phyloP scores from a whole-genome alignment of 495 filamentous ascomycete species.

The Penicillium argentinense region DNA sequence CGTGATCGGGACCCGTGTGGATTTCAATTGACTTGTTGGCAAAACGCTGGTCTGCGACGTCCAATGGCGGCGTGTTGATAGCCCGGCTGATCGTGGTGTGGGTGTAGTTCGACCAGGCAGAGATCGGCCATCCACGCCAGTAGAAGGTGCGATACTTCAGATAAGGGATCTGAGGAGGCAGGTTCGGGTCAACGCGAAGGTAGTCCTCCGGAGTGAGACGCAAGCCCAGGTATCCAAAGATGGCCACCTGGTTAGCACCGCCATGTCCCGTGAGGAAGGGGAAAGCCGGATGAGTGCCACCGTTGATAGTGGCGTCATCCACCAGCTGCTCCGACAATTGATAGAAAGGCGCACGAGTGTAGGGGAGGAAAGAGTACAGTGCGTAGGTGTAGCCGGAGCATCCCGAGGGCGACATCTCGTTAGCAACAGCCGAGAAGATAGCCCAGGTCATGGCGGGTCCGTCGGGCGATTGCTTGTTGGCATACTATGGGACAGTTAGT shows the following conservation, averaged over 20 bases:
- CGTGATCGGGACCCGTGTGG: slow-evolving; percentile 37
- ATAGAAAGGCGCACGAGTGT: slow-evolving; percentile 51
- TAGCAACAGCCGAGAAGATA: slow-evolving; percentile 62
- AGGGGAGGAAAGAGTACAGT: slow-evolving; percentile 59
- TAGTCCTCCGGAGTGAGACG: slow-evolving; percentile 50
- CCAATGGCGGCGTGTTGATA: slow-evolving; percentile 25
- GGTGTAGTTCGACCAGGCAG: slow-evolving; percentile 60
- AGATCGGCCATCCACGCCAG: slow-evolving; percentile 66
- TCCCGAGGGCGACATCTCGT: slow-evolving; percentile 56
- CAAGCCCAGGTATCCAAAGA: slow-evolving; percentile 63
- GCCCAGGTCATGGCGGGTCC: slow-evolving; percentile 69
- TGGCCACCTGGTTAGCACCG: slow-evolving; percentile 59
- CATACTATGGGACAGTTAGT: slow-evolving; percentile 43
- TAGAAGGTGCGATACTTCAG: slow-evolving; percentile 67
- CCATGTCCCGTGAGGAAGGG: slow-evolving; percentile 69
- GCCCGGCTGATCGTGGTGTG: slow-evolving; percentile 62
- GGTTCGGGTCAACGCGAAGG: slow-evolving; percentile 56
- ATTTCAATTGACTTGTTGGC: slow-evolving; percentile 53
- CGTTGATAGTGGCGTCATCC: slow-evolving; percentile 64
- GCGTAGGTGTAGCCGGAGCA: slow-evolving; percentile 65
- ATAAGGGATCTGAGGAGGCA: slow-evolving; percentile 61
- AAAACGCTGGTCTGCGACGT: slow-evolving; percentile 47
- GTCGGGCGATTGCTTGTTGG: slow-evolving; percentile 59
- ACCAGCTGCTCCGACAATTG: slow-evolving; percentile 67
- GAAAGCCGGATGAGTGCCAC: slow-evolving; percentile 64